Percentiles rank a stretch among this genome's conserved stretches.
Conservation (phyloP, 202 grass and related monocot species). For the Panicum virgatum region DNA sequence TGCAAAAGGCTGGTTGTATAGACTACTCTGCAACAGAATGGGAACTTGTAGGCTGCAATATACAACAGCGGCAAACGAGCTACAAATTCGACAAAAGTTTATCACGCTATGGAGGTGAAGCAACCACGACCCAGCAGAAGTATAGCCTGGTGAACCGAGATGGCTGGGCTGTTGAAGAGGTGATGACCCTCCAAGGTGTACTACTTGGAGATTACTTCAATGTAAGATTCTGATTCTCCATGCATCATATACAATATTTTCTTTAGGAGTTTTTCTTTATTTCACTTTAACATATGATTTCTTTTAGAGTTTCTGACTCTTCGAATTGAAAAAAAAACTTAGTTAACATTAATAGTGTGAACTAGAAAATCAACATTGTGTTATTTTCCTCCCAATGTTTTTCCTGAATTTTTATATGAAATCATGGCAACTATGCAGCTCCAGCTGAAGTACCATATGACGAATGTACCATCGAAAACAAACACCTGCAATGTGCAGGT, state of each 20-base stretch:
- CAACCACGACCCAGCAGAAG: conserved; percentile 62
- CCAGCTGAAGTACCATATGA: conserved; percentile 57
- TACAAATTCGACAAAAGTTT: conserved; percentile 63
- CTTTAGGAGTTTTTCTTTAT: background rate
- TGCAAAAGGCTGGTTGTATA: conserved; percentile 65
- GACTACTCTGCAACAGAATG: conserved; percentile 63
- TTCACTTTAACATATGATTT: conserved; percentile 4
- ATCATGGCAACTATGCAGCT: conserved; percentile 51
- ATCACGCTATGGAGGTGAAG: conserved; percentile 65
- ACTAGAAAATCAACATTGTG: background rate
- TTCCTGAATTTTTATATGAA: conserved; percentile 13
- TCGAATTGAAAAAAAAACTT: background rate
- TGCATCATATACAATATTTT: background rate
- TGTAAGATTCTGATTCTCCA: conserved; percentile 35
- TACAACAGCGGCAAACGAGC: conserved; percentile 54
- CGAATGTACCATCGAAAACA: conserved; percentile 42
- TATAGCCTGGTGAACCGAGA: conserved; percentile 53
- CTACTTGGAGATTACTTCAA: conserved; percentile 63
- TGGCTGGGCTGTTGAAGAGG: conserved; percentile 65
- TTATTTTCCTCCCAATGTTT: background rate
- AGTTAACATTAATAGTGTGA: background rate
- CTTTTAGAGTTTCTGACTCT: background rate
- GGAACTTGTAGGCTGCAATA: conserved; percentile 57
- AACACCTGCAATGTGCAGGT: conserved; percentile 55
- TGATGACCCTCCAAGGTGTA: conserved; percentile 69